A percentile compares a stretch with the other conserved stretches of the same genome.
Evolutionary conservation across 202 grass and related monocot genomes (phyloP).

Genomic region (Schoenoplectus triqueter): DNA sequence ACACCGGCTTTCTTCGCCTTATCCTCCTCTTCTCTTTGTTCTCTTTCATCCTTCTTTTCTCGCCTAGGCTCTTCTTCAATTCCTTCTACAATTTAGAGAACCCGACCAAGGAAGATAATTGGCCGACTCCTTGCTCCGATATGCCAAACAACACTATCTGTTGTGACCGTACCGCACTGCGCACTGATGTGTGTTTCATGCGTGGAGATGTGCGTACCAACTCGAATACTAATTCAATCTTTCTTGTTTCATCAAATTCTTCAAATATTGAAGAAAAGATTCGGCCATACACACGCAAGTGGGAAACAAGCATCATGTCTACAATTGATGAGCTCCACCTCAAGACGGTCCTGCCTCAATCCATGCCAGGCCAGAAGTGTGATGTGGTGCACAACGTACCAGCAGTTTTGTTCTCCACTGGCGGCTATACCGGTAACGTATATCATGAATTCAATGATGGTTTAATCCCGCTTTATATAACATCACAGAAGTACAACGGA

Average conservation of each 20-base stretch:
- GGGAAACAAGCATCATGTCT: slow-evolving; percentile 69
- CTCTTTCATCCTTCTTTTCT: slow-evolving; percentile 46
- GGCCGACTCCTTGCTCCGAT: slow-evolving; percentile 36
- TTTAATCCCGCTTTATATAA: slow-evolving; percentile 88
- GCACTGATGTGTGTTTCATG: slow-evolving; percentile 83
- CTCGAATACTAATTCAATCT: slow-evolving; percentile 61
- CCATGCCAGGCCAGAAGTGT: slow-evolving; percentile 42
- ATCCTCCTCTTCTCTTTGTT: slow-evolving; percentile 38
- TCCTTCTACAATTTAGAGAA: slow-evolving; percentile 27
- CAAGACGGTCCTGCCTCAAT: slow-evolving; percentile 13
- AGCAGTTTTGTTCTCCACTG: slow-evolving; percentile 84
- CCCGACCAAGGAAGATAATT: slow-evolving; percentile 14
- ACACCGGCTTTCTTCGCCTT: slow-evolving; percentile 36
- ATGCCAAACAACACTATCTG: slow-evolving; percentile 60
- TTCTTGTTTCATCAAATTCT: slow-evolving; percentile 40
- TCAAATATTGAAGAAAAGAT: slow-evolving; percentile 54
- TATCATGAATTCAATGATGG: slow-evolving; percentile 99
- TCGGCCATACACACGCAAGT: slow-evolving; percentile 80
- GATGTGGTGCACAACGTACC: slow-evolving; percentile 81
- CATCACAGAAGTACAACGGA: slow-evolving; percentile 54
- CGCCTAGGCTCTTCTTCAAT: slow-evolving; percentile 42
- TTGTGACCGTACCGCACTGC: slow-evolving; percentile 69
- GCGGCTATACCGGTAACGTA: slow-evolving; percentile 95
- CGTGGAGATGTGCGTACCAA: slow-evolving; percentile 69
- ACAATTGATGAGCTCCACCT: slow-evolving; percentile 80